Evolutionary conservation across 1,284 basidiomycete species (phyloP).

Genomic region (Ustilago loliicola): DNA sequence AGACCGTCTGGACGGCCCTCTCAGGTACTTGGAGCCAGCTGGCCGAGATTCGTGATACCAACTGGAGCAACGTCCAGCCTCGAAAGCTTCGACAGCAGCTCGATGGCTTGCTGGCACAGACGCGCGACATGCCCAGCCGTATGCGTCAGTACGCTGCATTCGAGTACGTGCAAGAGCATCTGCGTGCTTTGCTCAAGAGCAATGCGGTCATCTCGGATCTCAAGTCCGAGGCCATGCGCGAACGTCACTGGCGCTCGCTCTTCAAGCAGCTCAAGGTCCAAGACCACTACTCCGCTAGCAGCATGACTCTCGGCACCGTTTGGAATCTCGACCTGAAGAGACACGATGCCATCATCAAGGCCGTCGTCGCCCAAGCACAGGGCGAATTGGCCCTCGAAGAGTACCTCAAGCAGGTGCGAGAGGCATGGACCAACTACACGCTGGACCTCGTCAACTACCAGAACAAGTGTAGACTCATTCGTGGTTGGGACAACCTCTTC

Average conservation of each 20-base stretch:
- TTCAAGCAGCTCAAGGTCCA: slow-evolving; percentile 84
- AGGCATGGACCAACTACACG: slow-evolving; percentile 95
- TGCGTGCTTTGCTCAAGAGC: slow-evolving; percentile 87
- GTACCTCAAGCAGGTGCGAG: slow-evolving; percentile 79
- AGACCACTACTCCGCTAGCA: slow-evolving; percentile 71
- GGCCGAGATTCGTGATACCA: slow-evolving; percentile 85
- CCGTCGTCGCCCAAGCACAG: slow-evolving; percentile 96
- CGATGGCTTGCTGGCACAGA: slow-evolving; percentile 87
- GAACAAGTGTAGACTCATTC: slow-evolving; percentile 96
- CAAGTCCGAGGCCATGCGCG: slow-evolving; percentile 96
- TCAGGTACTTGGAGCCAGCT: slow-evolving; percentile 97
- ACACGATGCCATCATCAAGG: slow-evolving; percentile 91
- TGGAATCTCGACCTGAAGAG: slow-evolving; percentile 96
- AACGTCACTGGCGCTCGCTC: slow-evolving; percentile 97
- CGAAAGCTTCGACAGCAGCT: slow-evolving; percentile 94
- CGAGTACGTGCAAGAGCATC: slow-evolving; percentile 94
- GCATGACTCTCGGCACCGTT: slow-evolving; percentile 95
- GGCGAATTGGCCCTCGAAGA: slow-evolving; percentile 79
- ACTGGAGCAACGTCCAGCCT: slow-evolving; percentile 88
- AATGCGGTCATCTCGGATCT: slow-evolving; percentile 90
- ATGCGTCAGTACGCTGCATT: slow-evolving; percentile 99
- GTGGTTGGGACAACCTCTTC: slow-evolving; percentile 88
- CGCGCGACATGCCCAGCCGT: slow-evolving; percentile 97
- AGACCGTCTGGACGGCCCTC: slow-evolving; percentile 98
- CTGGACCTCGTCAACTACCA: slow-evolving; percentile 98